Percentiles rank a stretch among this genome's conserved stretches.
Evolutionary conservation across 1,139 yeast genomes (phyloP).

Genomic region (Yamadazyma spencermartinsiae): DNA sequence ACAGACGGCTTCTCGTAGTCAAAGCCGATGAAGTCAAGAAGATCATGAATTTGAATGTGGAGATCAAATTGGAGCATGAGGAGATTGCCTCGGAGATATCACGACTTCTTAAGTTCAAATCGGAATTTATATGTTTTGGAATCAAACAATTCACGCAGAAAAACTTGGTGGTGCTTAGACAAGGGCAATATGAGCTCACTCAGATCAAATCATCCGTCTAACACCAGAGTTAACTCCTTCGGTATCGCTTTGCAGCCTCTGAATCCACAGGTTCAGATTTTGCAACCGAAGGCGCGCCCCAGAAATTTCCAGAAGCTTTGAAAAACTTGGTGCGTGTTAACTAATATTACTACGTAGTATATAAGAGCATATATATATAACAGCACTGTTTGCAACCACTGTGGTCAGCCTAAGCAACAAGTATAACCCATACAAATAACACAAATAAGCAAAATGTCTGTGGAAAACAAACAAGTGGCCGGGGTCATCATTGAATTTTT

Average conservation of each 20-base stretch:
- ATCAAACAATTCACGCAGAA: constrained; percentile 30
- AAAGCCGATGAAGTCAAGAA: constrained; percentile 37
- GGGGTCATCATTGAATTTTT: constrained; percentile 74
- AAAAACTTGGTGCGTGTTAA: background rate
- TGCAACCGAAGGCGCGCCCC: no score
- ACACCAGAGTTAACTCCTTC: no score
- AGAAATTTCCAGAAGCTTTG: background rate
- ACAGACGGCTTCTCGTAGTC: constrained; percentile 28
- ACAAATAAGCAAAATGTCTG: constrained; percentile 16
- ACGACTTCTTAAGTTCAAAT: constrained; percentile 52
- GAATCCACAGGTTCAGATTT: no score
- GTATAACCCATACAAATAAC: background rate
- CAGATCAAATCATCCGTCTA: background rate
- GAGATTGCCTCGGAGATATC: constrained; percentile 62
- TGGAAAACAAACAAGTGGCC: constrained; percentile 66
- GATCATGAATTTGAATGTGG: constrained; percentile 35
- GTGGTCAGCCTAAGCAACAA: no score
- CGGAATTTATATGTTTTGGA: constrained; percentile 38
- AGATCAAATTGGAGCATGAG: constrained; percentile 54
- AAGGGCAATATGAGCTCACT: constrained; percentile 8
- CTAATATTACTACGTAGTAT: no score
- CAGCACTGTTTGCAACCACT: no score
- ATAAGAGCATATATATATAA: no score
- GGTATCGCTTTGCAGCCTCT: background rate
- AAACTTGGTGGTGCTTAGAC: constrained; percentile 9